Conservation (phyloP, 208 protist genomes). For the Blechomonas ayalai region DNA sequence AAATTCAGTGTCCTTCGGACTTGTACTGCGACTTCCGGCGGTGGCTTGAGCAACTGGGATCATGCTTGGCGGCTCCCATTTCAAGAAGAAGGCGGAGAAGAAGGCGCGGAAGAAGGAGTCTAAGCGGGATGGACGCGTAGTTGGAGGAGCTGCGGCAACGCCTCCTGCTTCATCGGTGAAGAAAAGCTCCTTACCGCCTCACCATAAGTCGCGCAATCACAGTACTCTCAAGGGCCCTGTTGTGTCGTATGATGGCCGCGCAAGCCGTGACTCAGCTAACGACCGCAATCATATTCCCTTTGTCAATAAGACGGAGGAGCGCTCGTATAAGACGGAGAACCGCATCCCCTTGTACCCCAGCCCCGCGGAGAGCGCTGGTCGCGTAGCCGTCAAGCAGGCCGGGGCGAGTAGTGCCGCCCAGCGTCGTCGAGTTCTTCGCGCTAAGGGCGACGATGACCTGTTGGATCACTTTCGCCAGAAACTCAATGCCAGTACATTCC, state of each 20-base stretch:
- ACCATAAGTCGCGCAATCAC: constrained; percentile 8
- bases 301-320: constrained; percentile 42
- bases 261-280: constrained; percentile 69
- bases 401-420: constrained; percentile 77
- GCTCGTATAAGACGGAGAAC: constrained; percentile 42
- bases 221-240: constrained; percentile 75
- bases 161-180: not conserved
- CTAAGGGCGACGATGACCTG: constrained; percentile 71
- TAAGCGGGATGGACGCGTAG: constrained; percentile 18
- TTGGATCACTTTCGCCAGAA: constrained; percentile 79
- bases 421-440: constrained; percentile 60
- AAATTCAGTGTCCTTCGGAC: too few species aligned
- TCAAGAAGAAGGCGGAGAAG: constrained; percentile 61
- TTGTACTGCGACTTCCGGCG: too few species aligned
- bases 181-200: not conserved
- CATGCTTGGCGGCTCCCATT: constrained; percentile 63
- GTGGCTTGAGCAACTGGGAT: not conserved
- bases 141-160: too few species aligned
- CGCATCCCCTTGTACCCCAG: constrained; percentile 41
- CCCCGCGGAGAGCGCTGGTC: constrained; percentile 15
- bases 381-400: constrained; percentile 18
- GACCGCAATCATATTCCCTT: constrained; percentile 69
- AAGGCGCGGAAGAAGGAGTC: constrained; percentile 50
- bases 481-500: constrained; percentile 81
- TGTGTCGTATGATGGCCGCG: constrained; percentile 34